Evolutionary conservation across 1,284 basidiomycete genomes (phyloP), one percentile per base, ranked within the genome.

Genomic region (Fomitopsis pinicola): DNA sequence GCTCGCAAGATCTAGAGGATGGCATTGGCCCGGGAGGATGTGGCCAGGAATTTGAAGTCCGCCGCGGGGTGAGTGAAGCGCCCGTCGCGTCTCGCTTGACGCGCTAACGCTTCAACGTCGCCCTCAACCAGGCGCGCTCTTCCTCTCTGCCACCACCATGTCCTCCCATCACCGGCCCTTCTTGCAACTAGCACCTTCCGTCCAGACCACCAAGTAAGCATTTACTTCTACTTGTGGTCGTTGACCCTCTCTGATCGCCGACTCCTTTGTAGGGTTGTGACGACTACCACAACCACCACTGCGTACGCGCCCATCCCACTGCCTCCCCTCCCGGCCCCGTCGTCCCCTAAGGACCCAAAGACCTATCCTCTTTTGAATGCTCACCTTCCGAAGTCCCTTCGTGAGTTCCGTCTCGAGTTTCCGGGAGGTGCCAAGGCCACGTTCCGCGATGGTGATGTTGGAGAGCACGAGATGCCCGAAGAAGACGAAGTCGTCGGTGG

Each of bases 241-340:
- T 53, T 56, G 61, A 55, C 22, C 58, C 62, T 54, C 60, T 22
- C 63, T 64, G 2, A 54, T 19, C 19, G 72, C 69, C 73, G 66
- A 71, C 69, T 65, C 63, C 63, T 65, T 33, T 62, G 42, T 71
- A 95, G 92, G 66, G 91, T 91, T 73, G 89, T 88, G 72, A 95
- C 87, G 64, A 94, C 88, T 56, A 95, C 88, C 22, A 94, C 86
- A 7, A 94, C 90, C 5, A 92, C 90, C 1, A 93, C 91, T 2
- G 86, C 87, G 22, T 92, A 93, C 76, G 88, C 89, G 62, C 92
- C 92, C 40, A 91, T 94, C 65, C 86, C 84, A 55, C 73, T 93
- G 17, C 91, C 88, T 30, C 76, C 86, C 42, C 76, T 91, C 4
- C 90, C 88, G 15, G 76, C 83, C 3, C 89, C 87, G 14, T 75